phyloP scores from a whole-genome alignment of 192 early-diverging fungal genomes.

The Tieghemiomyces parasiticus region DNA sequence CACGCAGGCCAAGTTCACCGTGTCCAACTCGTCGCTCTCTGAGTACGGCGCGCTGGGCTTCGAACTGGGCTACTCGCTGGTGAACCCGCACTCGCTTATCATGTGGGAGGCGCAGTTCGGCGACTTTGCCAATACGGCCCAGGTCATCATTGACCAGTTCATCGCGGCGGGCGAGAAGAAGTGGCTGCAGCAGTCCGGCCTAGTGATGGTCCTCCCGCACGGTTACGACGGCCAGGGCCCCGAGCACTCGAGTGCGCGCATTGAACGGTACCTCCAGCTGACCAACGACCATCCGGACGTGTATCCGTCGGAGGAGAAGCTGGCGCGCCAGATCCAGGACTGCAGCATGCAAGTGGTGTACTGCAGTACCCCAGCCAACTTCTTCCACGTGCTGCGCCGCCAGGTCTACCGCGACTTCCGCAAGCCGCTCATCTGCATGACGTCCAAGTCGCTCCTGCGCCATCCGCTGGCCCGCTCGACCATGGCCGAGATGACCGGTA shows the following conservation, averaged over 20 bases:
- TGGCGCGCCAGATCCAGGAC: conserved; percentile 90
- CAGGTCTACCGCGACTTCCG: conserved; percentile 96
- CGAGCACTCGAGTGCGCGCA: conserved; percentile 89
- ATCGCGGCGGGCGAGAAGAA: conserved; percentile 92
- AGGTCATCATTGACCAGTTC: conserved; percentile 97
- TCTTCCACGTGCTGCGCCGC: conserved; percentile 89
- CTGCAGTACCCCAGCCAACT: conserved; percentile 94
- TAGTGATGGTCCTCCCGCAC: conserved; percentile 88
- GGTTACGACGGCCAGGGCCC: conserved; percentile 98
- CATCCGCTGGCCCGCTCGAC: conserved; percentile 83
- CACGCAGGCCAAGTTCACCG: conserved; percentile 75
- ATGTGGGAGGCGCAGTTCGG: conserved; percentile 99
- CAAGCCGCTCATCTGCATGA: conserved; percentile 73
- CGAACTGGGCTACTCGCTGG: conserved; percentile 93
- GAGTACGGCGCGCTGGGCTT: conserved; percentile 94
- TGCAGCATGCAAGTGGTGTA: conserved; percentile 97
- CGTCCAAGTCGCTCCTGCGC: conserved; percentile 82
- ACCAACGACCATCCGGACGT: conserved; percentile 87
- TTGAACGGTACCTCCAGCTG: conserved; percentile 93
- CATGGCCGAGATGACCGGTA: conserved; percentile 63
- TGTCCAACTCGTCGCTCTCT: conserved; percentile 91
- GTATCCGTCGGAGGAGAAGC: conserved; percentile 59
- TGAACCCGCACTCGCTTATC: conserved; percentile 83
- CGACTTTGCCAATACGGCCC: conserved; percentile 94
- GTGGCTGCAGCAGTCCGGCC: conserved; percentile 92